phyloP scores from a whole-genome alignment of 2,329 filamentous ascomycete species.

The Monosporascus sp. region DNA sequence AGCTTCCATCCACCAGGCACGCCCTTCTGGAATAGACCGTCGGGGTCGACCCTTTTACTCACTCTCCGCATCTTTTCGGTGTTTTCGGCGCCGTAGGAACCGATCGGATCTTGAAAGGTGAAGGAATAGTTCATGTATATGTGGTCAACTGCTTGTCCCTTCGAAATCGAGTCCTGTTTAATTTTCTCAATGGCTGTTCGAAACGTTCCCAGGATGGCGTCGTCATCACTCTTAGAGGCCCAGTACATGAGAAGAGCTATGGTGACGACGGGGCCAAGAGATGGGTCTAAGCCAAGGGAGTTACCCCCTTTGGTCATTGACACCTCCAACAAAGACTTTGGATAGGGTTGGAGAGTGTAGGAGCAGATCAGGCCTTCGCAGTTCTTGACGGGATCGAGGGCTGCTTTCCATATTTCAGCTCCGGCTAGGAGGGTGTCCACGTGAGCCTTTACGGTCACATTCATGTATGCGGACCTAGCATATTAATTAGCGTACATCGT shows the following conservation, averaged over 20 bases:
- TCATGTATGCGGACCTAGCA: constrained; percentile 9
- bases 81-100: constrained; percentile 11
- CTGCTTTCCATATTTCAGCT: background rate
- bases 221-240: constrained; percentile 5
- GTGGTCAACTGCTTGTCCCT: constrained; percentile 2
- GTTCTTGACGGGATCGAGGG: constrained; percentile 3
- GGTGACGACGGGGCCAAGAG: constrained; percentile 4
- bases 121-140: constrained; percentile 15
- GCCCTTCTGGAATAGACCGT: constrained; percentile 18
- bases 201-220: constrained; percentile 1
- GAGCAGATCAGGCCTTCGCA: constrained; percentile 5
- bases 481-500: background rate
- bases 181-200: constrained; percentile 3
- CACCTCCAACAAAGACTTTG: constrained; percentile 2
- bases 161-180: background rate
- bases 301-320: constrained; percentile 7
- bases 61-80: constrained; percentile 8
- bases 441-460: constrained; percentile 6
- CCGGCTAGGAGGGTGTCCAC: constrained; percentile 2
- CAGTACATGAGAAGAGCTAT: constrained; percentile 8
- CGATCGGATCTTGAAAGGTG: constrained; percentile 10
- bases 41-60: constrained; percentile 20
- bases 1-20: constrained; percentile 17
- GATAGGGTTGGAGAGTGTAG: constrained; percentile 11
- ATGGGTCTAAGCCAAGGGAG: constrained; percentile 3